Evolutionary conservation across 2,329 filamentous ascomycete genomes (phyloP), one percentile per base, ranked within the genome.

Genomic region (Botryotinia narcissicola): DNA sequence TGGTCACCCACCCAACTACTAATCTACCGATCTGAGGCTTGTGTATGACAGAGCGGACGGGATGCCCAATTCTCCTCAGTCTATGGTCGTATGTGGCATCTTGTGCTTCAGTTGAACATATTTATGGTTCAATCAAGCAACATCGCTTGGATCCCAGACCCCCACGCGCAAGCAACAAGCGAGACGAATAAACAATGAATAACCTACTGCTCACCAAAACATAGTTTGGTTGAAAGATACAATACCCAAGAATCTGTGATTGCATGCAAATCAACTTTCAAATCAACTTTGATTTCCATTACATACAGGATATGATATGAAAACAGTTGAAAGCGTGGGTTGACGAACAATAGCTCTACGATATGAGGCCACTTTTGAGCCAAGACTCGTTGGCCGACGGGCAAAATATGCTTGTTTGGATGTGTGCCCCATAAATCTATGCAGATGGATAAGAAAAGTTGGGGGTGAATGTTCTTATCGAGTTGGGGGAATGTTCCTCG

Each of bases 401-500:
- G 44, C 69, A 57, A 71, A 22, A n/a, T 25, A 32, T 57, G 51
- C 35, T 59, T 42, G 16, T 59, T 14, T 57, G 25, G 18, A 67
- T 18, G n/a, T 18, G n/a, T 69, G 35, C 32, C 14, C 51, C 35
- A 42, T 42, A 29, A 51, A 46, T 51, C 18, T 37, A 67, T 51
- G 63, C 32, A 75, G 35, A 48, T n/a, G 12, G 66, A 57, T 69
- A 69, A 57, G 66, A 40, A 57, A 57, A 40, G 48, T 29, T 69
- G 48, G 59, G 44, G 57, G 68, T 66, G 44, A 2, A 32, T 57
- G n/a, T 57, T 70, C 22, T 70, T 37, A 70, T 62, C 68, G 22
- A 16, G 18, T 25, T 54, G 88, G 61, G n/a, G 16, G 6, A 20
- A 29, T 44, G 8, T 44, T 42, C 1, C 6, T 44, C n/a, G 16